Percentiles rank a stretch among this genome's conserved stretches.
Evolutionary conservation across 2,329 filamentous ascomycete species (phyloP).

Genomic region (Aciculosporium take): DNA sequence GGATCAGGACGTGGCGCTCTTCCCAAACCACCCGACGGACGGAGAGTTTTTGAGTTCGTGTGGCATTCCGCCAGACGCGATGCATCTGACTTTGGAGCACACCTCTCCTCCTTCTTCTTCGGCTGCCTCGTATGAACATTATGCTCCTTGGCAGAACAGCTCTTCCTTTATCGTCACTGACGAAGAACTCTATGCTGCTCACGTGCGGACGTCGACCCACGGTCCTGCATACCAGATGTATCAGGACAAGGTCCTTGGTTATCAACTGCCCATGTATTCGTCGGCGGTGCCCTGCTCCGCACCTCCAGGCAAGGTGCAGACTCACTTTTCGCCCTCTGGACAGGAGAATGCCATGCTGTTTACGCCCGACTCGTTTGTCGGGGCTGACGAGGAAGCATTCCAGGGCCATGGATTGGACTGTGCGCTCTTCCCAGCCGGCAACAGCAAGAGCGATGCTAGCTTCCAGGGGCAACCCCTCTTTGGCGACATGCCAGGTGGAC

Average conservation of each 20-base stretch:
- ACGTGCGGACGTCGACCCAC: constrained; percentile 41
- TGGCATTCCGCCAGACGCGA: constrained; percentile 23
- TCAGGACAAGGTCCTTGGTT: constrained; percentile 30
- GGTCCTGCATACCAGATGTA: constrained; percentile 20
- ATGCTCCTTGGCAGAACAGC: constrained; percentile 45
- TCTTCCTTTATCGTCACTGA: constrained; percentile 46
- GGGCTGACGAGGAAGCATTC: constrained; percentile 48
- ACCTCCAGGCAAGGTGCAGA: constrained; percentile 13
- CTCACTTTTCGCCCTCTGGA: constrained; percentile 54
- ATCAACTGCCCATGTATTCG: constrained; percentile 24
- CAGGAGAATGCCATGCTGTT: constrained; percentile 56
- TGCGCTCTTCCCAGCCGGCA: constrained; percentile 38
- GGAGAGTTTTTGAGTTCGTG: constrained; percentile 30
- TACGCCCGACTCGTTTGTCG: constrained; percentile 47
- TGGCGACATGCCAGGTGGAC: constrained; percentile 34
- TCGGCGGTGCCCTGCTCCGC: constrained; percentile 13
- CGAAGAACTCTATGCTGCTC: constrained; percentile 48
- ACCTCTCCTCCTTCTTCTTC: constrained; percentile 25
- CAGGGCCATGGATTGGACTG: constrained; percentile 45
- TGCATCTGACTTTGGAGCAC: constrained; percentile 26
- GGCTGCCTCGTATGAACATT: constrained; percentile 31
- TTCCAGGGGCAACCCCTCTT: constrained; percentile 36
- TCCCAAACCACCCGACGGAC: constrained; percentile 33
- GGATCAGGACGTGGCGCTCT: constrained; percentile 25
- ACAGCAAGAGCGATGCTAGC: constrained; percentile 25